Conservation (phyloP, 1,139 yeast genomes). For the Spencermartinsiella ligniputridi region DNA sequence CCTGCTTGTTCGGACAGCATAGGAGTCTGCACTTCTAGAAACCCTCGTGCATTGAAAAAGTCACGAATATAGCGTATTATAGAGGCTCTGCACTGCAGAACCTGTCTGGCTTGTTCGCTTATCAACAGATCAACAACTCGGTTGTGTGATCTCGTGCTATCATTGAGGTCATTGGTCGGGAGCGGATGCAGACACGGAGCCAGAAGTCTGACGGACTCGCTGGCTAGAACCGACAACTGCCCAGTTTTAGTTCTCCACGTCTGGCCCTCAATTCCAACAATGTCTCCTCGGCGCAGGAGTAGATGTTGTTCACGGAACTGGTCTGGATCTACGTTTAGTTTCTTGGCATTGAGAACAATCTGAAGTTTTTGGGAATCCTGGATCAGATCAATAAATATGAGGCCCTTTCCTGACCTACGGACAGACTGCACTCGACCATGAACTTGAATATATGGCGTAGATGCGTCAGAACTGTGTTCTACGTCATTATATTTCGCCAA, state of each 20-base stretch:
- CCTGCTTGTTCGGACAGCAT: constrained; percentile 63
- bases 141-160: constrained; percentile 57
- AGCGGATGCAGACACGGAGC: constrained; percentile 69
- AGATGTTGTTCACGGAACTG: constrained; percentile 46
- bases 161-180: constrained; percentile 53
- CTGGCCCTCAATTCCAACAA: constrained; percentile 55
- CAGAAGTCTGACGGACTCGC: constrained; percentile 45
- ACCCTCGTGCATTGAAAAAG: constrained; percentile 53
- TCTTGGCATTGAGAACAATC: constrained; percentile 52
- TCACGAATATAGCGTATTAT: constrained; percentile 52
- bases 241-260: constrained; percentile 77
- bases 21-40: constrained; percentile 87
- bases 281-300: constrained; percentile 65
- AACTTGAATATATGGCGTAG: constrained; percentile 22
- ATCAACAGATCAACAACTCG: constrained; percentile 73
- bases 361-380: constrained; percentile 59
- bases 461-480: constrained; percentile 12
- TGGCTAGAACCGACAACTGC: constrained; percentile 68
- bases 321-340: constrained; percentile 37
- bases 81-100: constrained; percentile 50
- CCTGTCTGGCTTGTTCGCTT: constrained; percentile 45
- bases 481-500: constrained; percentile 17
- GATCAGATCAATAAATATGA: constrained; percentile 59
- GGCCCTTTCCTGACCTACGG: constrained; percentile 60
- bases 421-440: constrained; percentile 59